Conservation (phyloP, 2,329 filamentous ascomycete species). For the Talaromyces funiculosus region DNA sequence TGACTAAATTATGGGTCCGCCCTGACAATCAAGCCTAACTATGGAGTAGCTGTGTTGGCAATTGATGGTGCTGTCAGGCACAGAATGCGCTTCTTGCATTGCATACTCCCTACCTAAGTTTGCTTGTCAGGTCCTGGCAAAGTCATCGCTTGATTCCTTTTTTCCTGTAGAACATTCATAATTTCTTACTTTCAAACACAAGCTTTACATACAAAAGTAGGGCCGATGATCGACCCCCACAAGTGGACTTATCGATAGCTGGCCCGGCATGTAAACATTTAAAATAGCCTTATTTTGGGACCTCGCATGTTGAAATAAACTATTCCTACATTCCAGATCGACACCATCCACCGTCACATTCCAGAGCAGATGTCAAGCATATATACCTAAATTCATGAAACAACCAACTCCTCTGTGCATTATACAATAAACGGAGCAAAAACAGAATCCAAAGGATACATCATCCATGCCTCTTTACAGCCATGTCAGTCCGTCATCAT, state of each 20-base stretch:
- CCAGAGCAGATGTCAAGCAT: background rate
- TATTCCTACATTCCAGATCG: background rate
- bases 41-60: background rate
- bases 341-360: background rate
- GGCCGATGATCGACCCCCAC: background rate
- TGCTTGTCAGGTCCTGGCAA: no score
- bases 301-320: background rate
- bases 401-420: background rate
- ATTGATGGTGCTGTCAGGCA: background rate
- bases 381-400: background rate
- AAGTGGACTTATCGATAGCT: conserved; percentile 14
- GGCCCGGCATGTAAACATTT: conserved; percentile 13
- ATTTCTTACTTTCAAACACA: background rate
- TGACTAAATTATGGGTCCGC: background rate
- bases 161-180: background rate
- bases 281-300: background rate
- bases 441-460: background rate
- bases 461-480: background rate
- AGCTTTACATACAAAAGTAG: no score
- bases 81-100: background rate
- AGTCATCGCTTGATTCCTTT: background rate
- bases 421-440: background rate
- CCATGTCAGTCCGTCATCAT: background rate
- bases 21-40: background rate
- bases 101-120: background rate